phyloP scores from a whole-genome alignment of 441 rosid species.

The Pelargonium fulgidum region DNA sequence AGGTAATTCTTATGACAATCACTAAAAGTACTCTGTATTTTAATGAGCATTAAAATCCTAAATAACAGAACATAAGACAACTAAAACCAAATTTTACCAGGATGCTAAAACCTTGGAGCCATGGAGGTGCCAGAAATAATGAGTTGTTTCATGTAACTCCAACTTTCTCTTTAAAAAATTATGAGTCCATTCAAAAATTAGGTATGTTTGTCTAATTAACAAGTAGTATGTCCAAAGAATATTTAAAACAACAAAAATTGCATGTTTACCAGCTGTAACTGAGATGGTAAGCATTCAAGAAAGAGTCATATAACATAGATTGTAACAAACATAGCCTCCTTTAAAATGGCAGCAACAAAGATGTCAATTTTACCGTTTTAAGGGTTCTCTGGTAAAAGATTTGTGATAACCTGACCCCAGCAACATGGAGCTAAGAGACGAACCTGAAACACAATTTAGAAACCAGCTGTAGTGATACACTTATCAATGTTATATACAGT shows the following conservation, averaged over 20 bases:
- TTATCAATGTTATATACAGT: conserved; percentile 1
- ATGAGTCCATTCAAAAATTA: conserved; percentile 1
- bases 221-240: not conserved
- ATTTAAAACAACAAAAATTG: not conserved
- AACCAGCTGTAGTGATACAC: conserved; percentile 3
- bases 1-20: not conserved
- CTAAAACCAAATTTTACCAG: not conserved
- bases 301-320: no score
- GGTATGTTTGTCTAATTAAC: not conserved
- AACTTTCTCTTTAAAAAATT: not conserved
- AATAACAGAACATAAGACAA: not conserved
- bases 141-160: not conserved
- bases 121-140: not conserved
- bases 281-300: not conserved
- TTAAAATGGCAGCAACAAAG: conserved; percentile 2
- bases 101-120: not conserved
- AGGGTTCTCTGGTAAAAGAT: conserved; percentile 22
- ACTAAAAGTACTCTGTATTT: not conserved
- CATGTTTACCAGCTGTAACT: conserved; percentile 1
- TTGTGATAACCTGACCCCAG: conserved; percentile 16
- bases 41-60: not conserved
- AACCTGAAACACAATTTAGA: conserved; percentile 30
- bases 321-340: not conserved
- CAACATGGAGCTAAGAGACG: conserved; percentile 23
- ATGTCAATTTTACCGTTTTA: conserved; percentile 29